phyloP scores from a whole-genome alignment of 169 alveolate species.

The Plasmodium fragile region DNA sequence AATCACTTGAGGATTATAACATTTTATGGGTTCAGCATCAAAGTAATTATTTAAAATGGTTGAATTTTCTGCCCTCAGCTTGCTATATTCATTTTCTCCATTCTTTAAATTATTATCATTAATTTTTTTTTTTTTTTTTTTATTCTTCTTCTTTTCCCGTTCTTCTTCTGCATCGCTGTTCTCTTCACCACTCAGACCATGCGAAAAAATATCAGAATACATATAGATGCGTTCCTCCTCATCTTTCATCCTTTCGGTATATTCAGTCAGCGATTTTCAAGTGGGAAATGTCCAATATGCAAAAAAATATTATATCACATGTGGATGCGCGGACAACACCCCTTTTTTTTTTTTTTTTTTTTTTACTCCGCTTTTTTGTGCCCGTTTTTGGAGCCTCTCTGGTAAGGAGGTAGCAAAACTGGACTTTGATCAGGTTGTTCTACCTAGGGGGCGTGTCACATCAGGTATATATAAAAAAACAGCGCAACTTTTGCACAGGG shows the following conservation, averaged over 20 bases:
- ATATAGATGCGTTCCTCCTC: slow-evolving; percentile 49
- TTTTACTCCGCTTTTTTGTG: neutral
- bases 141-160: neutral
- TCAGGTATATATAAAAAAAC: too few species aligned
- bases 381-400: neutral
- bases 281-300: too few species aligned
- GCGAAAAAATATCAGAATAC: slow-evolving; percentile 27
- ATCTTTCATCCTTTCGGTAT: slow-evolving; percentile 21
- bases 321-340: neutral
- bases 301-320: neutral
- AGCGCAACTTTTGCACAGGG: too few species aligned
- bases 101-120: neutral
- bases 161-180: slow-evolving; percentile 11
- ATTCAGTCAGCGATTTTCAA: neutral
- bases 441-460: neutral
- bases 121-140: slow-evolving; percentile 2
- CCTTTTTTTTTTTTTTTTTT: too few species aligned
- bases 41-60: slow-evolving; percentile 67
- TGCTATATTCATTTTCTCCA: slow-evolving; percentile 70
- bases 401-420: neutral
- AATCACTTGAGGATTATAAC: neutral
- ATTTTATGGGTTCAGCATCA: slow-evolving; percentile 6
- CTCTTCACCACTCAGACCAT: slow-evolving; percentile 35
- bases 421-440: neutral
- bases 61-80: slow-evolving; percentile 52